These are phyloP conservation scores for Exserohilum turcica DNA, from an alignment of 2,329 filamentous ascomycete species.

Conservation along the genomic window DNA sequence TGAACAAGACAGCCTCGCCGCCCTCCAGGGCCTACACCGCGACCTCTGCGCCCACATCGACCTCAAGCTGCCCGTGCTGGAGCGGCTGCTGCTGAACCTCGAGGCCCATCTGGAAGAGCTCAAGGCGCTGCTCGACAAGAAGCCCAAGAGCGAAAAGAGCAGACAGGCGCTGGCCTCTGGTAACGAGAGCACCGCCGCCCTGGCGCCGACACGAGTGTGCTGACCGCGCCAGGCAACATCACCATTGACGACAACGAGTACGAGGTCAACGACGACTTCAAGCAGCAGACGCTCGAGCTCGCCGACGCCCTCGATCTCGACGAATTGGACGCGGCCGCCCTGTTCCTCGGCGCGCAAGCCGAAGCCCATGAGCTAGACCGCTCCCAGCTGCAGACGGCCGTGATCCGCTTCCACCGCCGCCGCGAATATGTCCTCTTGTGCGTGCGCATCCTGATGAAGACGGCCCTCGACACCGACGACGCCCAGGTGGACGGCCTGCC, in stretches of 20 bases:
- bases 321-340: conserved; percentile 79
- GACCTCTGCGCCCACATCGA: conserved; percentile 80
- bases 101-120: conserved; percentile 71
- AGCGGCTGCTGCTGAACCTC: conserved; percentile 70
- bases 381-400: conserved; percentile 74
- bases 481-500: conserved; percentile 30
- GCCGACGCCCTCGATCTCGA: conserved; percentile 90
- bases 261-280: conserved; percentile 82
- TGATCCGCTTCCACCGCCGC: conserved; percentile 87
- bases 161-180: conserved; percentile 63
- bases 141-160: conserved; percentile 74
- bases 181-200: conserved; percentile 8
- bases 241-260: conserved; percentile 75
- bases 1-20: conserved; percentile 72
- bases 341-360: conserved; percentile 74
- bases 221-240: conserved; percentile 68
- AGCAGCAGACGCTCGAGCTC: conserved; percentile 78
- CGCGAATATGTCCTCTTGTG: conserved; percentile 83
- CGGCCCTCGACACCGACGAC: conserved; percentile 58
- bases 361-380: conserved; percentile 72
- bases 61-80: conserved; percentile 69
- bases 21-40: conserved; percentile 82
- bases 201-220: conserved; percentile 4
- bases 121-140: conserved; percentile 74
- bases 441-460: conserved; percentile 76